A percentile compares a stretch with the other conserved stretches of the same genome.
These are phyloP conservation scores for Coemansia sp. DNA, from an alignment of 192 early-diverging fungal genomes.

Conservation along the genomic window DNA sequence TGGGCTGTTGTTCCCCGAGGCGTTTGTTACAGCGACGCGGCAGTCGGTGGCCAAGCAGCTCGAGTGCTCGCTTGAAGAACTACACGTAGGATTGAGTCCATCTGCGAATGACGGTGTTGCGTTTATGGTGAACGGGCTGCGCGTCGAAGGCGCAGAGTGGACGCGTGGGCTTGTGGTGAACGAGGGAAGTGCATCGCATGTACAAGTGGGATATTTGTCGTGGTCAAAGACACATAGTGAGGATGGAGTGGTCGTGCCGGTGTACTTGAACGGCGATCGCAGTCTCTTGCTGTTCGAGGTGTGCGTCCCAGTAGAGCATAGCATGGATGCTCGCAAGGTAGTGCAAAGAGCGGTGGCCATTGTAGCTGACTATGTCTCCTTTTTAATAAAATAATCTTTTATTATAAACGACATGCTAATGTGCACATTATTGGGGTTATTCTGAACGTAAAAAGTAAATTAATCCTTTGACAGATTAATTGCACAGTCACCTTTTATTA, in stretches of 20 bases:
- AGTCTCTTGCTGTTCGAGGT: slow-evolving; percentile 60
- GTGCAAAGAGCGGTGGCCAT: slow-evolving; percentile 64
- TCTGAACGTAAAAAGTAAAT: no score
- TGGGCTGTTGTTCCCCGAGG: slow-evolving; percentile 84
- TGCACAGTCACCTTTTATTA: no score
- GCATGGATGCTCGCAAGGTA: slow-evolving; percentile 8
- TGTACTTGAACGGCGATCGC: slow-evolving; percentile 69
- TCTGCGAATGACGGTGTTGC: no score
- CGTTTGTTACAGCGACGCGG: slow-evolving; percentile 87
- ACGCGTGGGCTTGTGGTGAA: slow-evolving; percentile 29
- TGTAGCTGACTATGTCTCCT: slow-evolving; percentile 26
- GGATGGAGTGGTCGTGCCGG: slow-evolving; percentile 47
- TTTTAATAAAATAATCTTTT: no score
- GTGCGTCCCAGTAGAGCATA: slow-evolving; percentile 19
- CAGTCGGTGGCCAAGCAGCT: slow-evolving; percentile 76
- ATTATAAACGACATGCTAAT: no score
- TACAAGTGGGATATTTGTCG: slow-evolving; percentile 33
- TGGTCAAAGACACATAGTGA: slow-evolving; percentile 30
- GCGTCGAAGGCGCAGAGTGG: slow-evolving; percentile 56
- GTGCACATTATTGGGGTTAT: no score
- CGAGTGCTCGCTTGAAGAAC: slow-evolving; percentile 74
- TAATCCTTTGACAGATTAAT: no score
- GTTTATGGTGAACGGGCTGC: slow-evolving; percentile 32
- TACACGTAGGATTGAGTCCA: no score
- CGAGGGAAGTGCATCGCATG: slow-evolving; percentile 36